Evolutionary conservation across 345 rosid species (phyloP).

Genomic region (Mangifera indica): DNA sequence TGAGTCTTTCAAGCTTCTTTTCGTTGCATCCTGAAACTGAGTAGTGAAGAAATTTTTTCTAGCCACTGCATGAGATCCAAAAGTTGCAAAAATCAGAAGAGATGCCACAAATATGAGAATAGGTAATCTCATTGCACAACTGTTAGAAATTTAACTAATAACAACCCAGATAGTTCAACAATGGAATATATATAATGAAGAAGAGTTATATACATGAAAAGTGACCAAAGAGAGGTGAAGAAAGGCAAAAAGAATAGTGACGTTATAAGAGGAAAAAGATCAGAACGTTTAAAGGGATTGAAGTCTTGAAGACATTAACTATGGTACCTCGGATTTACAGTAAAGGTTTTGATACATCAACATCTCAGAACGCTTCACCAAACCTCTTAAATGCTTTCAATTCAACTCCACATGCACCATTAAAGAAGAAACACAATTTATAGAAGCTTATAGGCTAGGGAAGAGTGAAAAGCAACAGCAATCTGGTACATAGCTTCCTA

Average conservation of each 20-base stretch:
- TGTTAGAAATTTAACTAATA: not conserved
- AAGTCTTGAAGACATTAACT: slow-evolving; percentile 19
- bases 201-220: slow-evolving; percentile 7
- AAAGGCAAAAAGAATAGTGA: slow-evolving; percentile 31
- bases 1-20: slow-evolving; percentile 8
- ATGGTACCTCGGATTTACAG: slow-evolving; percentile 26
- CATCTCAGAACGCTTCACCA: slow-evolving; percentile 31
- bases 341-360: slow-evolving; percentile 22
- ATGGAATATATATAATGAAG: not conserved
- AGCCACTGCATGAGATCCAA: slow-evolving; percentile 18
- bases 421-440: not conserved
- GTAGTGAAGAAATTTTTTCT: slow-evolving; percentile 6
- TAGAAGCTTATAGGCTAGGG: not conserved
- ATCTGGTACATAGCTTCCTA: not conserved
- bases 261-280: not conserved
- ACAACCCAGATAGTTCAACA: not conserved
- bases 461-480: slow-evolving; percentile 8
- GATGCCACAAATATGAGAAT: slow-evolving; percentile 7
- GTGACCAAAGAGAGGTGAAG: slow-evolving; percentile 8
- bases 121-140: slow-evolving; percentile 27
- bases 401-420: not conserved
- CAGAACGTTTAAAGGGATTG: not conserved
- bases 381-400: slow-evolving; percentile 27
- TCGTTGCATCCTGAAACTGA: not conserved
- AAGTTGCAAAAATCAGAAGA: slow-evolving; percentile 16